A percentile compares a stretch with the other conserved stretches of the same genome.
Conservation (phyloP, 2,329 filamentous ascomycete genomes). For the Colletotrichum horii region DNA sequence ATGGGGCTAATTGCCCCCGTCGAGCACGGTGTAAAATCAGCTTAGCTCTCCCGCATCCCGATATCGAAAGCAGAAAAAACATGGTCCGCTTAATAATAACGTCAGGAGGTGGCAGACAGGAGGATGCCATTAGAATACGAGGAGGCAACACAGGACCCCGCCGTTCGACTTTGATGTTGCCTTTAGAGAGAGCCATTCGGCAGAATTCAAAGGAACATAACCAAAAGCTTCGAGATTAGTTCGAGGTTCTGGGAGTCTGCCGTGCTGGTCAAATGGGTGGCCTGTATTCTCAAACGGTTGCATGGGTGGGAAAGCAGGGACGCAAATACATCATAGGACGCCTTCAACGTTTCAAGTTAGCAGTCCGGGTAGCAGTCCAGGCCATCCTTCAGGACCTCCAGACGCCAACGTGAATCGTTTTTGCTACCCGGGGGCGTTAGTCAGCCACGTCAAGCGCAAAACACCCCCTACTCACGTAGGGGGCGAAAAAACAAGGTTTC, state of each 20-base stretch:
- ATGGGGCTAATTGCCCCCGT: not conserved
- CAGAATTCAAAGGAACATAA: not conserved
- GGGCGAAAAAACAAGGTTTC: too few species aligned
- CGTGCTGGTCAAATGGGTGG: not conserved
- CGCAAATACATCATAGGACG: not conserved
- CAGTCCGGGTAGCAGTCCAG: not conserved
- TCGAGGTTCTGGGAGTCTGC: not conserved
- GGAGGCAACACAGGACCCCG: not conserved
- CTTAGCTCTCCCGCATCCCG: not conserved
- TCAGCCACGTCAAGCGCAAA: too few species aligned
- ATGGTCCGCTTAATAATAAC: not conserved
- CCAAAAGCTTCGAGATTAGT: not conserved
- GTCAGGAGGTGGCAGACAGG: not conserved
- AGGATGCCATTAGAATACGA: not conserved
- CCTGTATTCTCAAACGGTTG: not conserved
- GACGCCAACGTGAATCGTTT: not conserved
- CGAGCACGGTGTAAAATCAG: not conserved
- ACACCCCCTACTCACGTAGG: too few species aligned
- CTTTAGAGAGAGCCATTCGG: not conserved
- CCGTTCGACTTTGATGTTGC: not conserved
- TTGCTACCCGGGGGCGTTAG: too few species aligned
- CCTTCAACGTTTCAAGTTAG: not conserved
- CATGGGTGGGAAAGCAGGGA: not conserved
- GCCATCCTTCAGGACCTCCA: not conserved
- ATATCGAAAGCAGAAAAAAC: not conserved